Base-by-base conservation (phyloP, 2,329 filamentous ascomycete species). In the Phyllosticta citrichinensis region DNA sequence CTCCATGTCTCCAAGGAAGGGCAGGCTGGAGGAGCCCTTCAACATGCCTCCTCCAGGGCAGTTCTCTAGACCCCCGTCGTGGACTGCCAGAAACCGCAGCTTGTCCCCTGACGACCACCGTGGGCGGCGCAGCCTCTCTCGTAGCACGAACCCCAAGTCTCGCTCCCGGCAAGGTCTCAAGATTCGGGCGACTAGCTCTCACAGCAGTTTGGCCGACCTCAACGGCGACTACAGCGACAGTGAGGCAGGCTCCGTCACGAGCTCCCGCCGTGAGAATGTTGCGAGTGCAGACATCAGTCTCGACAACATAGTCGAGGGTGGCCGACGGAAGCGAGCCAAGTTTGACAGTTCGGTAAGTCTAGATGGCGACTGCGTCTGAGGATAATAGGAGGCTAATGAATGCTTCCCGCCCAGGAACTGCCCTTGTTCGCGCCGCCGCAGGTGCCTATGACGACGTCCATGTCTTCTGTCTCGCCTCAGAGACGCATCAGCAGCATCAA, bases 281-380 rank as follows among this genome's bases (percentile, higher is more conserved):
- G 91, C 90, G 56, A 97, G 91, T 72, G 96, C 94, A 17, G 94
- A 99, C 68, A 99, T 99, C 71, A 97, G 93, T 73, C 85, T 97
- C 67, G 92, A 97, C 68, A 99, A 99, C 73, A 97, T 99, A 74
- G 89, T 99, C 64, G 93, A 97, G 76, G 94, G 95, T 71, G 92
- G 93, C 66, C 87, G 94, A 75, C 87, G 94, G 72, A 97, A 97
- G 80, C 86, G 91, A 71, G 90, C 93, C 69, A 97, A 96, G 76
- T 87, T 87, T 77, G 93, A 97, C 75, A 97, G 93, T 79, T 97
- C 93, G 76, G 93, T 97, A 87, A 86, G 93, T 81, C 60, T 55
- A 3, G n/a, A n/a, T 8, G 3, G 40, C 40, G 52, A 20, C 14
- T 14, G 19, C 55, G 58, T 63, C 25, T 14, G 68, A 68, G 70